Conservation (phyloP, 2,329 filamentous ascomycete species). For the Alternaria triticina region DNA sequence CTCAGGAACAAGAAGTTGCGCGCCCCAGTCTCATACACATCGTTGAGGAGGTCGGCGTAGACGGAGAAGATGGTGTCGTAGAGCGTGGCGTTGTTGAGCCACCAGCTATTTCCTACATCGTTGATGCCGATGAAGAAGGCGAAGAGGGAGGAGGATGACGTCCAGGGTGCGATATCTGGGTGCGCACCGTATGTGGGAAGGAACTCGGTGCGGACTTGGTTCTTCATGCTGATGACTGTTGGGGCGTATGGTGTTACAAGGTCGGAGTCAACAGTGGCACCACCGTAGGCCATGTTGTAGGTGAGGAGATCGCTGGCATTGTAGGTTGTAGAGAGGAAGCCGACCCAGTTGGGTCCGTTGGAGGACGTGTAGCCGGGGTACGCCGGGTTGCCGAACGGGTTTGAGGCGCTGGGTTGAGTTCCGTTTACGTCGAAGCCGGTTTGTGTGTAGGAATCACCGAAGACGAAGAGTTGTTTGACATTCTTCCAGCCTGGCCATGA, state of each 20-base stretch:
- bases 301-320: slow-evolving; percentile 55
- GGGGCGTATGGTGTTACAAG: slow-evolving; percentile 57
- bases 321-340: slow-evolving; percentile 49
- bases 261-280: slow-evolving; percentile 51
- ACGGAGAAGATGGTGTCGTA: slow-evolving; percentile 46
- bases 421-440: slow-evolving; percentile 64
- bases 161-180: slow-evolving; percentile 51
- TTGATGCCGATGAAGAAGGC: slow-evolving; percentile 64
- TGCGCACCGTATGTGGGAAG: slow-evolving; percentile 49
- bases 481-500: slow-evolving; percentile 42
- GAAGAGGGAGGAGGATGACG: slow-evolving; percentile 54
- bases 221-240: slow-evolving; percentile 58
- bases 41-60: slow-evolving; percentile 47
- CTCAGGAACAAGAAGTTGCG: slow-evolving; percentile 59
- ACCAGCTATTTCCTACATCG: slow-evolving; percentile 61
- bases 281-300: slow-evolving; percentile 60
- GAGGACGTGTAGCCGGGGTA: slow-evolving; percentile 53
- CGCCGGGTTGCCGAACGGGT: slow-evolving; percentile 67
- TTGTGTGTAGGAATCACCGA: slow-evolving; percentile 66
- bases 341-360: slow-evolving; percentile 64
- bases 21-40: slow-evolving; percentile 55
- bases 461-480: slow-evolving; percentile 45
- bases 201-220: slow-evolving; percentile 58
- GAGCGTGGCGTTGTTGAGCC: slow-evolving; percentile 43
- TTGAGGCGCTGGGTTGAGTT: slow-evolving; percentile 58